These are phyloP conservation scores for Erysimum cheiranthoides DNA, from an alignment of 345 rosid genomes.

Conservation along the genomic window DNA sequence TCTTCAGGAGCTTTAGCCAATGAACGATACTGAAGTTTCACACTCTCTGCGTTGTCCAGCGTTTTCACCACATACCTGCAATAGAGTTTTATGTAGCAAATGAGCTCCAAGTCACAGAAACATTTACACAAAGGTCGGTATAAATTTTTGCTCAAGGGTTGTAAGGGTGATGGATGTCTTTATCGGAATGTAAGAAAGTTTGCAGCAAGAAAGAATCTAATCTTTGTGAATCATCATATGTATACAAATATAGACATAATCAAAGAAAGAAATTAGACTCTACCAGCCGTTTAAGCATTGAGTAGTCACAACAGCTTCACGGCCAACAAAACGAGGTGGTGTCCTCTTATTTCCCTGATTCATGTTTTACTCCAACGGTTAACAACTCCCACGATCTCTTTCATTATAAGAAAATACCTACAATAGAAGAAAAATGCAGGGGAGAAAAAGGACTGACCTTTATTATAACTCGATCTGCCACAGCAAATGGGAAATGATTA, in stretches of 20 bases:
- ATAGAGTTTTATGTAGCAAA: conserved; percentile 3
- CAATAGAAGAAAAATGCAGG: conserved; percentile 13
- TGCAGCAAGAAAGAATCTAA: not conserved
- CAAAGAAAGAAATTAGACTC: conserved; percentile 25
- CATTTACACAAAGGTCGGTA: not conserved
- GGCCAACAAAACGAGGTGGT: conserved; percentile 94
- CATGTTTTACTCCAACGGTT: conserved; percentile 42
- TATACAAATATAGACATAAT: not conserved
- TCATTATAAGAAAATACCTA: conserved; percentile 20
- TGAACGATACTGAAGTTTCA: conserved; percentile 93
- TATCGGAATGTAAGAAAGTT: not conserved
- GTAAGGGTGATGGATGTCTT: conserved; percentile 17
- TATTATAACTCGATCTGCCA: conserved; percentile 84
- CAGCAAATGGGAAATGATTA: conserved; percentile 87
- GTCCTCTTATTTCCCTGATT: conserved; percentile 96
- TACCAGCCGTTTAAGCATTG: conserved; percentile 99
- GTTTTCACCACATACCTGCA: conserved; percentile 96
- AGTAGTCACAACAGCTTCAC: conserved; percentile 91
- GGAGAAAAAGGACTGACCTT: conserved; percentile 55
- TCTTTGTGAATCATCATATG: not conserved
- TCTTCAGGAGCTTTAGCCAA: conserved; percentile 72
- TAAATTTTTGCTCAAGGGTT: conserved; percentile 9
- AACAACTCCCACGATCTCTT: conserved; percentile 15
- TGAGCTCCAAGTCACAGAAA: not conserved
- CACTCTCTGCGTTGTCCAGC: conserved; percentile 93